A percentile compares a stretch with the other conserved stretches of the same genome.
These are phyloP conservation scores for Manihot esculenta DNA, from an alignment of 441 rosid genomes.

Conservation along the genomic window DNA sequence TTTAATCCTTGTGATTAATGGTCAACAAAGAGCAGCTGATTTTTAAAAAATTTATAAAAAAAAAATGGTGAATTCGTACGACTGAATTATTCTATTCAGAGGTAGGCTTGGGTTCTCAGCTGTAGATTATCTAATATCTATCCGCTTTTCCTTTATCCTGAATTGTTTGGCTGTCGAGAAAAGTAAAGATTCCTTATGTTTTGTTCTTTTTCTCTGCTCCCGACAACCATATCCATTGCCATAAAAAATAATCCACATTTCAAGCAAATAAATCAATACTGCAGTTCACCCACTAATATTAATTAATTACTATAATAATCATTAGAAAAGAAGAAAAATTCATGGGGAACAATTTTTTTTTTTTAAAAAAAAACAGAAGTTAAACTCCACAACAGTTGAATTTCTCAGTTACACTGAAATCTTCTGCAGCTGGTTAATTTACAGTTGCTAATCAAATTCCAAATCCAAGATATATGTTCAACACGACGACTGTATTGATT, in stretches of 20 bases:
- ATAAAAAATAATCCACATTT: constrained; percentile 17
- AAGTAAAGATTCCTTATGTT: constrained; percentile 71
- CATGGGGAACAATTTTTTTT: too few relatives aligned
- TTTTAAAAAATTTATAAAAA: neutral
- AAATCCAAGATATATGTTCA: too few relatives aligned
- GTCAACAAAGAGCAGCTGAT: neutral
- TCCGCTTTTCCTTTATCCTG: constrained; percentile 1
- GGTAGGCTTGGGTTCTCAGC: constrained; percentile 18
- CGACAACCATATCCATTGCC: constrained; percentile 46
- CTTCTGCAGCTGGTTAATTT: too few relatives aligned
- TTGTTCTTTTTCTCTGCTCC: constrained; percentile 56
- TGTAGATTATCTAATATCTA: neutral
- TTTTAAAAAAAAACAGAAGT: too few relatives aligned
- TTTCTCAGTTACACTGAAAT: neutral
- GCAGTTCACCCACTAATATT: too few relatives aligned
- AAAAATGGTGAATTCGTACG: neutral
- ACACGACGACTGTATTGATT: too few relatives aligned
- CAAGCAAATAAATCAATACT: neutral
- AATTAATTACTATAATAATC: too few relatives aligned
- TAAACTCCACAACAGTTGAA: neutral
- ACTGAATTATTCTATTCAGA: neutral
- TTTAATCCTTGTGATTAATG: neutral
- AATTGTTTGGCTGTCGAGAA: constrained; percentile 34
- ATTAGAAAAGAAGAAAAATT: neutral
- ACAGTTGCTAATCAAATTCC: too few relatives aligned